Evolutionary conservation across 2,329 filamentous ascomycete genomes (phyloP).

Genomic region (Hypoxylon sp.): DNA sequence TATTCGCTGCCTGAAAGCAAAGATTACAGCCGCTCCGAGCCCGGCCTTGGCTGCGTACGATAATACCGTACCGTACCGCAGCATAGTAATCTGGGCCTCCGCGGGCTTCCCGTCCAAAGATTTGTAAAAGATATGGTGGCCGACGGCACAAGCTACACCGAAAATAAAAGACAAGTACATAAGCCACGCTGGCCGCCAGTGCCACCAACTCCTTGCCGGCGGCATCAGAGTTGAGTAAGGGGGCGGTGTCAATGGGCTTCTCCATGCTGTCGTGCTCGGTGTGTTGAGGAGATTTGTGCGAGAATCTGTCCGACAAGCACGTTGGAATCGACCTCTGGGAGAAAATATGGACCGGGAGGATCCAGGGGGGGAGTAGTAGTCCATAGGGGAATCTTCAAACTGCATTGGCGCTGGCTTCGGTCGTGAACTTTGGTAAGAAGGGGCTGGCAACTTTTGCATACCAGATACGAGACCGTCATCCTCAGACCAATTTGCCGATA

Average conservation of each 20-base stretch:
- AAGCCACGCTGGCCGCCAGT: constrained; percentile 57
- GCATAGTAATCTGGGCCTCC: constrained; percentile 56
- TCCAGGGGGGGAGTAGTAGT: constrained; percentile 33
- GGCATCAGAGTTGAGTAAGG: constrained; percentile 34
- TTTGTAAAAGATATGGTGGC: constrained; percentile 58
- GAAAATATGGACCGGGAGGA: constrained; percentile 37
- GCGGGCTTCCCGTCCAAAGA: constrained; percentile 54
- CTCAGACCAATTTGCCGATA: constrained; percentile 25
- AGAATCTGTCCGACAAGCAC: constrained; percentile 41
- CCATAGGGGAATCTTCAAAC: constrained; percentile 39
- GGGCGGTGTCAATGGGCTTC: constrained; percentile 43
- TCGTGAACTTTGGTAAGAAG: constrained; percentile 20
- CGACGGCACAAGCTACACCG: constrained; percentile 56
- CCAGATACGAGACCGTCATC: constrained; percentile 28
- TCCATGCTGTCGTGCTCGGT: constrained; percentile 42
- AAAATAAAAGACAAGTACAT: constrained; percentile 58
- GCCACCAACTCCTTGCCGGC: constrained; percentile 46
- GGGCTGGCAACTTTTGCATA: constrained; percentile 5
- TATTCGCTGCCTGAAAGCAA: constrained; percentile 54
- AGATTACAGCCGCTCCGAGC: constrained; percentile 55
- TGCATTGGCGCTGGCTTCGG: constrained; percentile 42
- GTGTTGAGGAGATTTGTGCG: constrained; percentile 40
- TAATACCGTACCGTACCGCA: constrained; percentile 58
- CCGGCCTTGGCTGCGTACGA: constrained; percentile 59
- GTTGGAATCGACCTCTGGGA: constrained; percentile 35